These are phyloP conservation scores for Lachnellula arida DNA, from an alignment of 2,329 filamentous ascomycete genomes.

Conservation along the genomic window DNA sequence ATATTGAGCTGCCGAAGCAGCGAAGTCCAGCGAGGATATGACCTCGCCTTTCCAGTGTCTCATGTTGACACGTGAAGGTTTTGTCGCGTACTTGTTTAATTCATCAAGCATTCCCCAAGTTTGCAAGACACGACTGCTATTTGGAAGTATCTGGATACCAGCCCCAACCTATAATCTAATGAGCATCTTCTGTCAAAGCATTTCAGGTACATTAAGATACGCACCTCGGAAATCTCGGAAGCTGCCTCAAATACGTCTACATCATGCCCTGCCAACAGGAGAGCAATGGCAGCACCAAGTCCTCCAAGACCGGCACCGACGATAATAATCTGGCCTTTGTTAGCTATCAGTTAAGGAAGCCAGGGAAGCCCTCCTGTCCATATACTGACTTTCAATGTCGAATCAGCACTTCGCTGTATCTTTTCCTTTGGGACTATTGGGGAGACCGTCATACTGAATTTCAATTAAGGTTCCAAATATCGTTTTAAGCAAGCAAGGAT, in stretches of 20 bases:
- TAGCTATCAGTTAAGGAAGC: not conserved
- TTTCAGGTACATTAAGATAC: conserved; percentile 22
- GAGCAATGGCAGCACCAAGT: conserved; percentile 37
- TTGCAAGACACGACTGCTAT: conserved; percentile 22
- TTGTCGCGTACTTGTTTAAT: conserved; percentile 16
- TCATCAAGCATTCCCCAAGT: conserved; percentile 21
- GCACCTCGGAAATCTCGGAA: conserved; percentile 38
- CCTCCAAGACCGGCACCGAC: conserved; percentile 54
- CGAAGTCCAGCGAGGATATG: conserved; percentile 24
- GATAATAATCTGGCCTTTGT: conserved; percentile 36
- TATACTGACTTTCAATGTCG: conserved; percentile 16
- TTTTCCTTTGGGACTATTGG: conserved; percentile 13
- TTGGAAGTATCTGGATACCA: conserved; percentile 29
- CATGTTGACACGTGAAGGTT: conserved; percentile 48
- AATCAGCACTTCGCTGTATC: conserved; percentile 13
- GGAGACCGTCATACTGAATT: not conserved
- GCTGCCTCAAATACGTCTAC: conserved; percentile 40
- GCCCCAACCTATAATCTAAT: conserved; percentile 37
- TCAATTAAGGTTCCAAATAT: too few relatives aligned
- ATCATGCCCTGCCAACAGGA: conserved; percentile 30
- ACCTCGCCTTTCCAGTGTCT: conserved; percentile 33
- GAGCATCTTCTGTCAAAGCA: conserved; percentile 41
- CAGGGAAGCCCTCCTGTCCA: not conserved
- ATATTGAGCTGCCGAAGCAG: conserved; percentile 19
- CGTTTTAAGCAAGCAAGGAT: too few relatives aligned